Evolutionary conservation across 371 early-diverging fungal genomes (phyloP).

Genomic region (Mortierella polycephala): DNA sequence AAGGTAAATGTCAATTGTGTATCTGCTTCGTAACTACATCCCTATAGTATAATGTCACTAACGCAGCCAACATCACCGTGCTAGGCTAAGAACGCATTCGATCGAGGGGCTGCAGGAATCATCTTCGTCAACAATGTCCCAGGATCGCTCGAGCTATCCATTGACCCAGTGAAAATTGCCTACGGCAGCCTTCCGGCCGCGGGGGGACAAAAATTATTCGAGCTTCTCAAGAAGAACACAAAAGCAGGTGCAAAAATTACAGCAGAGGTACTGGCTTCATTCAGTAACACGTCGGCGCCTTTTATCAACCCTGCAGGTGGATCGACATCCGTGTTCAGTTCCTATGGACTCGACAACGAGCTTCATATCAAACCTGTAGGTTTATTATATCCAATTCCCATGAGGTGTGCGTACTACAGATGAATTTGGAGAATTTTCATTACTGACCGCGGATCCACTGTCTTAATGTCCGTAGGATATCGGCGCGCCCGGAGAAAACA

Average conservation of each 20-base stretch:
- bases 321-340: conserved; percentile 24
- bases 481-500: conserved; percentile 47
- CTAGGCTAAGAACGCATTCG: conserved; percentile 32
- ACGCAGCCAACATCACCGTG: not conserved
- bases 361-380: conserved; percentile 46
- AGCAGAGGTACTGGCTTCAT: not conserved
- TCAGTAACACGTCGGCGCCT: not conserved
- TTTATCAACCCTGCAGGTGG: conserved; percentile 33
- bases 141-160: conserved; percentile 2
- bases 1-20: conserved; percentile 19
- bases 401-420: not conserved
- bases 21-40: not conserved
- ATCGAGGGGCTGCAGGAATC: conserved; percentile 30
- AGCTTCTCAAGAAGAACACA: not conserved
- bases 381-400: not conserved
- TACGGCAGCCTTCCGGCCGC: conserved; percentile 5
- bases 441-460: not conserved
- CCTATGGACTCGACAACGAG: conserved; percentile 42
- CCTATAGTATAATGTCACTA: too few relatives aligned
- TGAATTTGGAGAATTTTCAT: not conserved
- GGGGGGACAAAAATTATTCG: conserved; percentile 15
- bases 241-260: not conserved
- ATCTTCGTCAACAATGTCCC: conserved; percentile 36
- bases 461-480: conserved; percentile 18
- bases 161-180: not conserved